Evolutionary conservation across 164 flowering plant species (phyloP), one percentile per base, ranked within the genome.

Genomic region (Vitis riparia): DNA sequence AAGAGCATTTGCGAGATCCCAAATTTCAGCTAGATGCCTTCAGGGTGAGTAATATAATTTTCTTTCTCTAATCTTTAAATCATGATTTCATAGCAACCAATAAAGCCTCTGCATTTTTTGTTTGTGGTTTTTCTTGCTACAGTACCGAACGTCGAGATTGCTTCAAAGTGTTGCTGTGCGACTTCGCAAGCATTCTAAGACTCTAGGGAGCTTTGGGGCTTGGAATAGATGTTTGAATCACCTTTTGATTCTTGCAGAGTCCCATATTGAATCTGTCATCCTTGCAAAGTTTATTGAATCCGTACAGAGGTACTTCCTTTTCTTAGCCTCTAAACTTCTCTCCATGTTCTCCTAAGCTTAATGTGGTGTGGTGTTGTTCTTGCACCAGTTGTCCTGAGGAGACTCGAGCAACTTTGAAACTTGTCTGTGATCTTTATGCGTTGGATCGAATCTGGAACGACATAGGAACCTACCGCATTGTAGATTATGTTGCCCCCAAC

Each of bases 221-320:
- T 95, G 99, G 99, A 95, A 95, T 79, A 83, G 99, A 84, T 95
- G 99, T 80, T 82, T 95, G 68, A 95, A 95, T 81, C 99, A 95
- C 75, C 91, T 95, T 27, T 77, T 95, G 67, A 95, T 91, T 9
- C 94, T 95, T 65, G 94, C 97, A 27, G 99, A 95, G 69, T 95
- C 99, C 16, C 99, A 95, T 72, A 87, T 95, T 74, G 99, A 92
- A 80, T 77, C 98, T 15, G 93, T 92, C 69, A 84, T 95, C 70
- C 95, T 95, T n/a, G 92, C 84, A 32, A 91, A 85, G 67, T 95
- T 95, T 63, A 88, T 95, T 72, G 93, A 89, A 73, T 88, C 94
- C 70, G 97, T 95, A 3, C 74, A 89, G 58, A 92, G 83, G 99
- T 95, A 74, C 52, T 58, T 68, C 3, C 63, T 63, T 2, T 11